phyloP scores from a whole-genome alignment of 352 stramenopile species.

The Globisporangium acanthophoron region DNA sequence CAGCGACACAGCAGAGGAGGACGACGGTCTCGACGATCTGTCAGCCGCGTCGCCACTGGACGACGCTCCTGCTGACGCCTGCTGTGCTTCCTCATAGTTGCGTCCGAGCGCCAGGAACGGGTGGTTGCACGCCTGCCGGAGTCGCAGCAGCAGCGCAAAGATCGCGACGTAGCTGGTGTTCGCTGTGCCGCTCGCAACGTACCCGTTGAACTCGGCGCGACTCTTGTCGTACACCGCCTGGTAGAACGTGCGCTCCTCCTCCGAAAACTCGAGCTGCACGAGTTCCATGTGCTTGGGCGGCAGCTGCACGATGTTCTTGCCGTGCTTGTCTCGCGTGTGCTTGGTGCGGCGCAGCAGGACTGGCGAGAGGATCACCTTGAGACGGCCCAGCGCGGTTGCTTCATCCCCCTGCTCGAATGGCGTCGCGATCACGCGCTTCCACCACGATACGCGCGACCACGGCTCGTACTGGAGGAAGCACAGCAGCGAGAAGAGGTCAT shows the following conservation, averaged over 20 bases:
- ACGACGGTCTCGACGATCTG: constrained; percentile 6
- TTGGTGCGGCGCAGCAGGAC: constrained; percentile 88
- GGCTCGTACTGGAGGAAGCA: constrained; percentile 83
- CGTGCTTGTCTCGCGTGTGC: constrained; percentile 52
- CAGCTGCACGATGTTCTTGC: constrained; percentile 63
- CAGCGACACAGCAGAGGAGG: constrained; percentile 11
- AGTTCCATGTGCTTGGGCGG: constrained; percentile 68
- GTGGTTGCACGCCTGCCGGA: constrained; percentile 89
- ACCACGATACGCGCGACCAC: constrained; percentile 79
- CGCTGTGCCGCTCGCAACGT: constrained; percentile 65
- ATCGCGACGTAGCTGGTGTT: constrained; percentile 86
- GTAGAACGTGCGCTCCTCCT: constrained; percentile 82
- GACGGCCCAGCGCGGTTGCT: constrained; percentile 37
- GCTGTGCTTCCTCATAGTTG: constrained; percentile 40
- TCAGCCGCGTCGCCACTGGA: background rate
- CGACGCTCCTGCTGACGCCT: constrained; percentile 5
- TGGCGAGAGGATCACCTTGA: constrained; percentile 66
- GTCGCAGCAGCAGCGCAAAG: constrained; percentile 79
- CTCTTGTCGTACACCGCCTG: constrained; percentile 80
- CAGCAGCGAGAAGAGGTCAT: constrained; percentile 85
- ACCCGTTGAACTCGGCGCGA: constrained; percentile 87
- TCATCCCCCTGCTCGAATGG: constrained; percentile 77
- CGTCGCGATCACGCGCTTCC: constrained; percentile 73
- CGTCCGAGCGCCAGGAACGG: constrained; percentile 80
- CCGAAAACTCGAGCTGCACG: constrained; percentile 64